Conservation (phyloP, 1,284 basidiomycete species). For the Xanthoconium separans region DNA sequence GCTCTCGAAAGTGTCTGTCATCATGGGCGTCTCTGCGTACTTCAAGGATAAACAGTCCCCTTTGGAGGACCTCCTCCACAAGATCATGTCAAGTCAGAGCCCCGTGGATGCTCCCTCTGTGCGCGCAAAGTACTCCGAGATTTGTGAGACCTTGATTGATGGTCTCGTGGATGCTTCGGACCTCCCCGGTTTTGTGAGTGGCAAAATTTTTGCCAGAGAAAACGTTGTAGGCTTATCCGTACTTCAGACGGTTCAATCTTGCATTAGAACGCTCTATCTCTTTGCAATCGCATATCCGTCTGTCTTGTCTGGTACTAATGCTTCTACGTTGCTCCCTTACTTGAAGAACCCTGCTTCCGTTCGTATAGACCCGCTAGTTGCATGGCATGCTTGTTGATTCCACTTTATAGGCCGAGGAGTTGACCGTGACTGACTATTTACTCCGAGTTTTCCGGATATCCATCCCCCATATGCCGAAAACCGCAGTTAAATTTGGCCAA, state of each 20-base stretch:
- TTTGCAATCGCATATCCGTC: slow-evolving; percentile 80
- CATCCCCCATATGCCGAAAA: slow-evolving; percentile 86
- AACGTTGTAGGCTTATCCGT: neutral
- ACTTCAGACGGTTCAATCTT: slow-evolving; percentile 71
- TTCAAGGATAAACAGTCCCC: slow-evolving; percentile 83
- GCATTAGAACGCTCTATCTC: slow-evolving; percentile 81
- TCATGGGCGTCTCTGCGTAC: slow-evolving; percentile 82
- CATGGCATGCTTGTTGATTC: neutral
- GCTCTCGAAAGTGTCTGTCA: slow-evolving; percentile 65
- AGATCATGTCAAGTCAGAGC: slow-evolving; percentile 57
- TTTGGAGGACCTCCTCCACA: slow-evolving; percentile 81
- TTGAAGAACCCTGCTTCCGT: slow-evolving; percentile 80
- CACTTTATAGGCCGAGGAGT: slow-evolving; percentile 71
- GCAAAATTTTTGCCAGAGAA: neutral
- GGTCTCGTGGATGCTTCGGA: slow-evolving; percentile 83
- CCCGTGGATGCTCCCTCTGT: slow-evolving; percentile 43
- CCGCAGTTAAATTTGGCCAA: slow-evolving; percentile 81
- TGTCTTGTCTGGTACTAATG: slow-evolving; percentile 78
- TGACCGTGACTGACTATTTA: slow-evolving; percentile 78
- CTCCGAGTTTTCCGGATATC: slow-evolving; percentile 85
- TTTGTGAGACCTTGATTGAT: slow-evolving; percentile 84
- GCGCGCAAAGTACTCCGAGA: slow-evolving; percentile 66
- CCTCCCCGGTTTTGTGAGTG: slow-evolving; percentile 72
- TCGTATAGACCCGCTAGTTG: slow-evolving; percentile 19
- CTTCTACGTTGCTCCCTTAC: slow-evolving; percentile 82